Conservation (phyloP, 306 rosid species). For the Lathyrus oleraceus region DNA sequence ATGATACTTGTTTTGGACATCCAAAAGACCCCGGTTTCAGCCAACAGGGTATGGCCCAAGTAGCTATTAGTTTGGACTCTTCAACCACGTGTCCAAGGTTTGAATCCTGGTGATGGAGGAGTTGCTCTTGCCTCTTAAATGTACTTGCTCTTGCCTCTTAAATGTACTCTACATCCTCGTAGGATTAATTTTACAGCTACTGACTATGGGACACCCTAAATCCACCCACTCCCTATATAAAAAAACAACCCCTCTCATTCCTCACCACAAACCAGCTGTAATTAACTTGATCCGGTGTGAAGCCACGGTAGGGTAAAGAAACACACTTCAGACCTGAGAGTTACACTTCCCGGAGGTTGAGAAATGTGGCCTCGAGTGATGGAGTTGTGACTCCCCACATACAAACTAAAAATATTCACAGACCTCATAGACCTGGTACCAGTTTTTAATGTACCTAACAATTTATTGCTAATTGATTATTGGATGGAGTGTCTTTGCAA, state of each 20-base stretch:
- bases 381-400: not conserved
- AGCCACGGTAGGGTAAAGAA: not conserved
- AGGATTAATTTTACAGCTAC: not conserved
- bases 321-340: not conserved
- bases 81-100: not conserved
- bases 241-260: not conserved
- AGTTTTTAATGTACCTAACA: not conserved
- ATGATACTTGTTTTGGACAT: not conserved
- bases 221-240: not conserved
- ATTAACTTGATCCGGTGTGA: not conserved
- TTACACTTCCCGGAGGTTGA: not conserved
- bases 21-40: not conserved
- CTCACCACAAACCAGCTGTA: not conserved
- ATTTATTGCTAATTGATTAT: not conserved
- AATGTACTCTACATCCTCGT: not conserved
- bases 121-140: not conserved
- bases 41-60: not conserved
- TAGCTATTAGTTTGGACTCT: not conserved
- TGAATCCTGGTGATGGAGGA: not conserved
- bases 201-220: not conserved
- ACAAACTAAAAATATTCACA: not conserved
- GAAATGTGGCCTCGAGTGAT: not conserved
- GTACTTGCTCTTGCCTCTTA: not conserved
- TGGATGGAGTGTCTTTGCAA: not conserved
- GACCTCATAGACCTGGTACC: not conserved